Evolutionary conservation across 1,284 basidiomycete genomes (phyloP).

Genomic region (Sanghuangporus sanghuang): DNA sequence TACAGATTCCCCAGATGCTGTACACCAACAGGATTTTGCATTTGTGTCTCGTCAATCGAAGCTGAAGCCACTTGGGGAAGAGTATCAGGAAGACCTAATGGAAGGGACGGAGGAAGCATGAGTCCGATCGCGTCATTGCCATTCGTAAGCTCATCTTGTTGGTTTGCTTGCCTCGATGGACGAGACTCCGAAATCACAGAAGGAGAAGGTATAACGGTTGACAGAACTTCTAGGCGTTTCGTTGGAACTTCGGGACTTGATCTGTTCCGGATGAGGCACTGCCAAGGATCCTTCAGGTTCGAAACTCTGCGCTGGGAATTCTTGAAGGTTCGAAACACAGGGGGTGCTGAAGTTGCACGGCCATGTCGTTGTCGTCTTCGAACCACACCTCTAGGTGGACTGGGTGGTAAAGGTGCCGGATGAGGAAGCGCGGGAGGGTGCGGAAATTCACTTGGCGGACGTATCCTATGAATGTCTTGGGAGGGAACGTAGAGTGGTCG

Average conservation of each 20-base stretch:
- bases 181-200: not conserved
- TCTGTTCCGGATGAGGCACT: conserved; percentile 4
- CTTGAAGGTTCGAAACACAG: conserved; percentile 14
- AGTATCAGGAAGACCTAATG: not conserved
- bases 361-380: conserved; percentile 14
- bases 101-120: conserved; percentile 7
- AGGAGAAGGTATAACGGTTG: not conserved
- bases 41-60: not conserved
- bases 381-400: conserved; percentile 10
- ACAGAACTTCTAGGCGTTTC: not conserved
- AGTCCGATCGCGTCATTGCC: not conserved
- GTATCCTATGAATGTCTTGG: not conserved
- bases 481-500: conserved; percentile 12
- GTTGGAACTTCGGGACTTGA: conserved; percentile 4
- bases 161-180: not conserved
- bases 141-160: not conserved
- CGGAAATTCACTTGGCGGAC: not conserved
- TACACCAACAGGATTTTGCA: conserved; percentile 16
- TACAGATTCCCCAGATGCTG: conserved; percentile 78
- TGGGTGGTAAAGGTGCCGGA: not conserved
- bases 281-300: not conserved
- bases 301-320: conserved; percentile 1
- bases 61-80: not conserved
- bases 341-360: conserved; percentile 22
- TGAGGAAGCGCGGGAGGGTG: not conserved